Conservation (phyloP, 148 eudicot species). For the Rhododendron ferrugineum region DNA sequence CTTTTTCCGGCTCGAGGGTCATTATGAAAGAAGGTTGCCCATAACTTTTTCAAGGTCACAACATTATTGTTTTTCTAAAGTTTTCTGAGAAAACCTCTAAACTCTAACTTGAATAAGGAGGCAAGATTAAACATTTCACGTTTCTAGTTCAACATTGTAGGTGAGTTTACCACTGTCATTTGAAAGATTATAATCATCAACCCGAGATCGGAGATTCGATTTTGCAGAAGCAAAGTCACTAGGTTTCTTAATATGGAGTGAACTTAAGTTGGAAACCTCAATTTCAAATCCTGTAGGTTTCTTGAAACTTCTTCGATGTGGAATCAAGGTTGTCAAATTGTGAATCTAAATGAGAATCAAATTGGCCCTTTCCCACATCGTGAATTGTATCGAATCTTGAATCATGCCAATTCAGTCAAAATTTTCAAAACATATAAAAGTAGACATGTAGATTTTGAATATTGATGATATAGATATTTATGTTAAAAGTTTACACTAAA, state of each 20-base stretch:
- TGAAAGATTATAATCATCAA: background rate
- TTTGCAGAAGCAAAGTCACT: background rate
- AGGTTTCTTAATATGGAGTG: background rate
- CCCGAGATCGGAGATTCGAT: background rate
- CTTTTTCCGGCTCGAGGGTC: background rate
- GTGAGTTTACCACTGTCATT: background rate
- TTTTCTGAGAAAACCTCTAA: background rate
- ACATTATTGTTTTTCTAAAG: background rate
- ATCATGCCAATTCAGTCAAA: background rate
- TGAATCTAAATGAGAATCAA: background rate
- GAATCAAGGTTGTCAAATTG: background rate
- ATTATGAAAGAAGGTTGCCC: background rate
- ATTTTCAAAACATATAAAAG: background rate
- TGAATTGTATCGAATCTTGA: background rate
- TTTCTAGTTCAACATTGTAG: background rate
- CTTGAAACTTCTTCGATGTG: background rate
- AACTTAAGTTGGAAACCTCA: background rate
- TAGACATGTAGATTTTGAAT: background rate
- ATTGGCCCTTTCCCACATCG: background rate
- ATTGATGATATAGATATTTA: background rate
- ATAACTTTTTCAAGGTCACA: background rate
- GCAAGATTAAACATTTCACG: background rate
- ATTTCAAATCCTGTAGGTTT: background rate
- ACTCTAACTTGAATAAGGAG: background rate
- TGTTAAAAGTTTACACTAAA: background rate